Percentiles rank a stretch among this genome's conserved stretches.
Conservation (phyloP, 108 stramenopile genomes). For the Cyclotella atomus region DNA sequence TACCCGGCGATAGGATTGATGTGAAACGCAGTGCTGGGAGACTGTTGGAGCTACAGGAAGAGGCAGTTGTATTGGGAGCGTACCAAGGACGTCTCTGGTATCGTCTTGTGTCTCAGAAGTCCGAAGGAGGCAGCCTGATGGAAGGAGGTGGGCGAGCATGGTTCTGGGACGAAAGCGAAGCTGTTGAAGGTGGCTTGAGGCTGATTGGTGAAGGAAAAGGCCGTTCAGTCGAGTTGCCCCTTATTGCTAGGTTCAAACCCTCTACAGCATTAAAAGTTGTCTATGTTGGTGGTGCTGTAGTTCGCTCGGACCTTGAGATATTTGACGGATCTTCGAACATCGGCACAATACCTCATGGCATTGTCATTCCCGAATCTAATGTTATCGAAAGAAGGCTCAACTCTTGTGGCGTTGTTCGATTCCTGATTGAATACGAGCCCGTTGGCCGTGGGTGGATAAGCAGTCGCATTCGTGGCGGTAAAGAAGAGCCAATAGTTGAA, state of each 20-base stretch:
- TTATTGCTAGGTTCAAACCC: constrained; percentile 63
- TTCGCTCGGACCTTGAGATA: constrained; percentile 85
- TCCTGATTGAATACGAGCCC: constrained; percentile 63
- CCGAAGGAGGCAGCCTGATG: constrained; percentile 83
- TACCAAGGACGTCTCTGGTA: constrained; percentile 87
- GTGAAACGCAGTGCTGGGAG: constrained; percentile 83
- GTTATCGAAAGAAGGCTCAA: constrained; percentile 87
- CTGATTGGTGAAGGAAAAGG: constrained; percentile 58
- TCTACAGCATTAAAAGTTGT: constrained; percentile 73
- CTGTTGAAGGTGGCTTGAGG: constrained; percentile 81
- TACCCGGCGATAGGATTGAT: constrained; percentile 87
- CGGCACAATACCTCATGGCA: constrained; percentile 71
- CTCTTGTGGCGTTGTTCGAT: constrained; percentile 89
- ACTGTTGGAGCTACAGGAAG: constrained; percentile 88
- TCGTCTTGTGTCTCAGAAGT: constrained; percentile 84
- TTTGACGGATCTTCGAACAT: constrained; percentile 74
- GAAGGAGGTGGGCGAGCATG: constrained; percentile 87
- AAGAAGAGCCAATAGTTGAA: constrained; percentile 86
- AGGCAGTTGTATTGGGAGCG: constrained; percentile 88
- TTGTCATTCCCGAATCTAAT: constrained; percentile 60
- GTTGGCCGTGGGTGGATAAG: constrained; percentile 88
- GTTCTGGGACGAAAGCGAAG: constrained; percentile 88
- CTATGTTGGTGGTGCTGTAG: constrained; percentile 79
- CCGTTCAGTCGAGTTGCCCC: constrained; percentile 56
- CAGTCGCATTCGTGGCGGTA: constrained; percentile 84